Base-by-base conservation (phyloP, 345 rosid species). In the Chamaenerion angustifolium region DNA sequence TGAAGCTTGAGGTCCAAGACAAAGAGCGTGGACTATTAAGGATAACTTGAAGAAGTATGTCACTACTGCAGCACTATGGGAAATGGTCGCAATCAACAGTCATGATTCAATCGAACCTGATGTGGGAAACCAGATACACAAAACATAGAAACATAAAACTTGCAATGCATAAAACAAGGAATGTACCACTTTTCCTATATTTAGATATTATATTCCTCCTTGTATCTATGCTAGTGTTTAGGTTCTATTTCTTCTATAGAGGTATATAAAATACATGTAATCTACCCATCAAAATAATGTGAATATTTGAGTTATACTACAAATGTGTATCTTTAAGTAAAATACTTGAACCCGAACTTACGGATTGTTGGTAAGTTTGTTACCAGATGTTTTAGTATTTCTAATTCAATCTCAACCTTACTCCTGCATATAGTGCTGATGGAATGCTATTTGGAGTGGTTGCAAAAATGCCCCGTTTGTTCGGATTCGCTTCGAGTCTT, bases 401-500 rank as follows among this genome's bases (percentile, higher is more conserved):
- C 27, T 23, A 2, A n/a, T n/a, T n/a, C n/a, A n/a, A n/a, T n/a
- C n/a, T n/a, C n/a, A n/a, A n/a, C n/a, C n/a, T n/a, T n/a, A n/a
- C n/a, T n/a, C n/a, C n/a, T n/a, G n/a, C n/a, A n/a, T n/a, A n/a
- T 52, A 87, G 98, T 70, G 85, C 87, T 51, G 95, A 92, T 72
- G 96, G 96, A 57, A 92, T 92, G 96, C 65, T 84, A 71, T 84
- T 87, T 74, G 98, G 95, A 68, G 78, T 79, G 57, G 96, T 92
- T 51, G 77, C 68, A 48, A 57, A n/a, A 42, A 43, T 87, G 96
- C 72, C 82, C 82, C 8, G 48, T 77, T 42, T 92, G 96, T 73
- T 72, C 89, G 50, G 72, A 90, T 60, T 61, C 66, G 57, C 81
- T 92, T 71, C 75, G 61, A 46, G 87, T 60, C 72, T 80, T 82